Percentiles rank a stretch among this genome's conserved stretches.
These are phyloP conservation scores for Thalassiosira livingstoniorum DNA, from an alignment of 352 stramenopile genomes.

Conservation along the genomic window DNA sequence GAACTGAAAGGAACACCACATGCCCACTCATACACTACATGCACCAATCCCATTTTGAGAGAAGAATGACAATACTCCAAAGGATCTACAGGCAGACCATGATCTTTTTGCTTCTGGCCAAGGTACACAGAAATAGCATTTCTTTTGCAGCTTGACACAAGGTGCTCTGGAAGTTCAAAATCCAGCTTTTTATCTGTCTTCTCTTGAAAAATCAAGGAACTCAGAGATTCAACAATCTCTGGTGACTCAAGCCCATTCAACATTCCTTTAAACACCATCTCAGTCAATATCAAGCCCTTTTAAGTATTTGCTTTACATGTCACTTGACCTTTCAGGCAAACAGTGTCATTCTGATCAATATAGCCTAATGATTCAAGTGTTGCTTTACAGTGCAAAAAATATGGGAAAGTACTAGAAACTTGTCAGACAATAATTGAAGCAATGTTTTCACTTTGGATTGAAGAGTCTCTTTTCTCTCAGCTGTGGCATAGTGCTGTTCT, in stretches of 20 bases:
- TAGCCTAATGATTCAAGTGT: constrained; percentile 95
- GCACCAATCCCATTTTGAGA: constrained; percentile 94
- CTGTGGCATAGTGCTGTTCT: constrained; percentile 65
- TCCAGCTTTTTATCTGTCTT: constrained; percentile 90
- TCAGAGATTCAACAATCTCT: constrained; percentile 96
- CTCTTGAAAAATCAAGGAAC: constrained; percentile 96
- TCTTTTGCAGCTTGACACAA: constrained; percentile 87
- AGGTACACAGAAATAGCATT: constrained; percentile 86
- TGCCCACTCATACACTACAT: constrained; percentile 97
- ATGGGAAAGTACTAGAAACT: constrained; percentile 94
- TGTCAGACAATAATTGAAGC: constrained; percentile 79
- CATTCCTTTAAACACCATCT: constrained; percentile 99
- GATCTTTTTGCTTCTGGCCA: constrained; percentile 78
- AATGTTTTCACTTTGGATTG: constrained; percentile 64
- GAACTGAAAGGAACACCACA: constrained; percentile 96
- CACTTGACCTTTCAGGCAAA: constrained; percentile 96
- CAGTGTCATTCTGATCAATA: constrained; percentile 88
- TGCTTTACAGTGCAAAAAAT: constrained; percentile 94
- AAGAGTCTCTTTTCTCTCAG: constrained; percentile 78
- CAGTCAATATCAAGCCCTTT: constrained; percentile 96
- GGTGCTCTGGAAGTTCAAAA: constrained; percentile 74
- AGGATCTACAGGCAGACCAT: constrained; percentile 88
- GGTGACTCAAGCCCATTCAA: constrained; percentile 95
- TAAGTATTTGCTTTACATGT: constrained; percentile 98
- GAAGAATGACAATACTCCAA: constrained; percentile 90